Percentiles rank a stretch among this genome's conserved stretches.
Conservation (phyloP, 257 asterid species). For the Solanum piurae region DNA sequence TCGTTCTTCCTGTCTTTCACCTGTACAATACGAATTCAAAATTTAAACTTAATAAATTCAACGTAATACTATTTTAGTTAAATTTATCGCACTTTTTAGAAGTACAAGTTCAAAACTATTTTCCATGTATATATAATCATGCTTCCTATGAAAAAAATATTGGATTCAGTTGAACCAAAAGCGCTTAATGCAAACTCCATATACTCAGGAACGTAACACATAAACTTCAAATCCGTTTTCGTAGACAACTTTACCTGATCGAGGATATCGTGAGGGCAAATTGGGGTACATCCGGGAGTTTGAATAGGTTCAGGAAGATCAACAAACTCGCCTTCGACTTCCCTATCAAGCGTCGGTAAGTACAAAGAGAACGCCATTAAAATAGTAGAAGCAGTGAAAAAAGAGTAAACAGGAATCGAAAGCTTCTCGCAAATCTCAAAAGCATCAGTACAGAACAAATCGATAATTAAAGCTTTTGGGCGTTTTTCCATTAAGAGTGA, state of each 20-base stretch:
- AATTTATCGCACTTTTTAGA: neutral
- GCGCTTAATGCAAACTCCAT: no score
- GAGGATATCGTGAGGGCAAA: conserved; percentile 9
- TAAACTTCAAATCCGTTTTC: neutral
- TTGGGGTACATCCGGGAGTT: conserved; percentile 22
- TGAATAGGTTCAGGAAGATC: conserved; percentile 20
- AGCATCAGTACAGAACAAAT: conserved; percentile 27
- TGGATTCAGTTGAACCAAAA: no score
- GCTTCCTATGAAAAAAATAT: no score
- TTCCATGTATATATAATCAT: no score
- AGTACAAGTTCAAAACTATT: neutral
- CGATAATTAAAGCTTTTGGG: conserved; percentile 17
- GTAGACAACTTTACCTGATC: neutral
- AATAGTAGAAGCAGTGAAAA: conserved; percentile 23
- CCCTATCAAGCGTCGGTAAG: conserved; percentile 25
- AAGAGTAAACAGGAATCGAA: conserved; percentile 22
- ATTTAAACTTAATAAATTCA: neutral
- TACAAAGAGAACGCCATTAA: conserved; percentile 16
- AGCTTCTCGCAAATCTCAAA: conserved; percentile 21
- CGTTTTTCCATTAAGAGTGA: neutral
- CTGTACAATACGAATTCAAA: neutral
- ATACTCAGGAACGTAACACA: neutral
- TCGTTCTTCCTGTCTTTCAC: conserved; percentile 24
- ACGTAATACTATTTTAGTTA: neutral
- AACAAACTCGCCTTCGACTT: conserved; percentile 22